Evolutionary conservation across 1,284 basidiomycete genomes (phyloP), one percentile per base, ranked within the genome.

Genomic region (Quambalaria eucalypti): DNA sequence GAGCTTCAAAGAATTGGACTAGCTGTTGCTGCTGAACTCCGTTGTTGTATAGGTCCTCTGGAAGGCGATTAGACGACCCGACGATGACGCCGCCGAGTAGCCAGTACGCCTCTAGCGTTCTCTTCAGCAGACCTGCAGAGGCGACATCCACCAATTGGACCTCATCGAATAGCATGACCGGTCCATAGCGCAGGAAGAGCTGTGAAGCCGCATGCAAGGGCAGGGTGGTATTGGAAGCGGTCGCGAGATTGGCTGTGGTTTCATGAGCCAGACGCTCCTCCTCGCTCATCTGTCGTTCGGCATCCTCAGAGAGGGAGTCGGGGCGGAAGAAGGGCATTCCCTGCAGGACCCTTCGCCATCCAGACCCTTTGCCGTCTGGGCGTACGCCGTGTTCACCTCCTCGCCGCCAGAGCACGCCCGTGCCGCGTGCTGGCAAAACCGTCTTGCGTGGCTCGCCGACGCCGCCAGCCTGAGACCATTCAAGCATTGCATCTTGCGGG

Each of bases 31-130:
- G 74, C 68, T 85, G 84, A 0, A 86, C 83, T 10, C 85, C 85
- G 67, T 84, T 82, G 68, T 81, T 80, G 76, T 86, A 87, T 10
- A 86, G 77, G 64, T 87, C 84, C 56, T 84, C 83, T 0, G 84
- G 84, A 6, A 85, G 79, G 49, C 83, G 81, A 71, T 85, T 85
- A 39, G 78, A 79, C 50, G 79, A 81, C 1, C 79, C 79, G 2
- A 81, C 79, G 30, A 87, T 79, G 16, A 87, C 82, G 1, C 85
- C 85, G 16, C 85, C 86, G 64, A 87, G 79, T 2, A 85, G 79
- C 85, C 85, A 87, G 68, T 83, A 87, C 81, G 84, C 86, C 25
- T 83, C 82, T 5, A 87, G 73, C 1, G 87, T 84, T 56, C 86
- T 82, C n/a, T 84, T 80, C 2, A 87, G 79, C 12, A 87, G 77